Evolutionary conservation across 108 stramenopile genomes (phyloP), one percentile per base, ranked within the genome.

Genomic region (Hondaea fermentalgiana): DNA sequence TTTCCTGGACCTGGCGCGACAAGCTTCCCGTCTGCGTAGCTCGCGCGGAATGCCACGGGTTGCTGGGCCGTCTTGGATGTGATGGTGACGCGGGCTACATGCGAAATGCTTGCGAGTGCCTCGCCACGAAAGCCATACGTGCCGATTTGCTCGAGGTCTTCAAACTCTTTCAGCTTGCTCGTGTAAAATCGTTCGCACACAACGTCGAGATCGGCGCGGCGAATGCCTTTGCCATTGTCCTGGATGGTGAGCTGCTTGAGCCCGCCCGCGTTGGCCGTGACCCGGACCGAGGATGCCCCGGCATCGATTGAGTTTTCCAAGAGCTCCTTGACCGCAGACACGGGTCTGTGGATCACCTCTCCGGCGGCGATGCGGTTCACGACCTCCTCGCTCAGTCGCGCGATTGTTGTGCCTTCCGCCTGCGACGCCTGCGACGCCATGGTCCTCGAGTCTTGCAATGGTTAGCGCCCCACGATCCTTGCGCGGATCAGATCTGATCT

Each of bases 121-220:
- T 99, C 99, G 1, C 99, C 99, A 3, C 99, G 96, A 94, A 99
- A 99, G 23, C 99, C 99, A 93, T 98, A 99, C 28, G 98, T 98
- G 5, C 89, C 57, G 57, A 98, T 92, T 21, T 88, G 87, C 58
- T 89, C 87, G 58, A 98, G 93, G 91, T 98, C 99, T 17, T 97
- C 97, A 58, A 97, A 94, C 5, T 88, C 89, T 35, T 25, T 43
- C 28, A 99, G 93, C 93, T 99, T 99, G 69, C 93, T 94, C 21
- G 99, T 99, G 16, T 98, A 98, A 94, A 97, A 97, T 8, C 99
- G 93, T 53, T 96, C 96, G 71, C 96, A 97, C 21, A 98, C 96
- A 90, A 98, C 89, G 4, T 89, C 59, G 45, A 99, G 88, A 90
- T 98, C 97, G 8, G 88, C 83, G 49, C 91, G 90, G 25, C 72